Evolutionary conservation across 129 eudicot genomes (phyloP), one percentile per base, ranked within the genome.

Genomic region (Solidago caesia): DNA sequence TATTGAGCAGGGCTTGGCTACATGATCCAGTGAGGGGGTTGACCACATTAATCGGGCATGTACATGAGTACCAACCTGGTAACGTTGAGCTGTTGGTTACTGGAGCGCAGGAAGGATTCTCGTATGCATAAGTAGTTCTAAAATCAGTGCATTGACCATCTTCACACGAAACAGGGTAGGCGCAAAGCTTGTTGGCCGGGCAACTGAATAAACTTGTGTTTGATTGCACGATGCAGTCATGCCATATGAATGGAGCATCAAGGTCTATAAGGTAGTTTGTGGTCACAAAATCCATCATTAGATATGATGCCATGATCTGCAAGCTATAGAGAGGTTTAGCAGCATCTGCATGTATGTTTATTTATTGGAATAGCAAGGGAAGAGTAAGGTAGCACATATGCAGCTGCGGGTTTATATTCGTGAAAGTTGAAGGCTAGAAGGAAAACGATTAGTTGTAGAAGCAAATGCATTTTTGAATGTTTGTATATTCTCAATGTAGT

Each of bases 201-300:
- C 79, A 75, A 41, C 67, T 66, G 45, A 51, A 55, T 4, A 61
- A 49, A 65, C 64, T 7, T 21, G 44, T 21, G 66, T 66, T 26
- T 58, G 29, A 53, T 15, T 52, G 73, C 42, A 72, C 49, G 15
- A 80, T 8, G 47, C 88, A 86, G 14, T 41, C 49, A 49, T 48
- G 59, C 91, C 88, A 86, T 15, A 71, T 52, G 73, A 76, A 77
- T 2, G 85, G 84, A 44, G 88, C 78, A 44, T 68, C 76, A 52
- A 86, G 75, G 70, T 86, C 91, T 41, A 86, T 81, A 44, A 86
- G 85, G 26, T 61, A 75, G 68, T 74, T 75, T 61, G 74, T 73
- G 12, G 61, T 70, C 45, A 44, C 21, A 29, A 10, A 44, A 25
- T 44, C 27, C 67, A 44, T 59, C 27, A 57, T 58, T 12, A 44